Evolutionary conservation across 2,329 filamentous ascomycete genomes (phyloP).

Genomic region (Aspergillus fumigatus): DNA sequence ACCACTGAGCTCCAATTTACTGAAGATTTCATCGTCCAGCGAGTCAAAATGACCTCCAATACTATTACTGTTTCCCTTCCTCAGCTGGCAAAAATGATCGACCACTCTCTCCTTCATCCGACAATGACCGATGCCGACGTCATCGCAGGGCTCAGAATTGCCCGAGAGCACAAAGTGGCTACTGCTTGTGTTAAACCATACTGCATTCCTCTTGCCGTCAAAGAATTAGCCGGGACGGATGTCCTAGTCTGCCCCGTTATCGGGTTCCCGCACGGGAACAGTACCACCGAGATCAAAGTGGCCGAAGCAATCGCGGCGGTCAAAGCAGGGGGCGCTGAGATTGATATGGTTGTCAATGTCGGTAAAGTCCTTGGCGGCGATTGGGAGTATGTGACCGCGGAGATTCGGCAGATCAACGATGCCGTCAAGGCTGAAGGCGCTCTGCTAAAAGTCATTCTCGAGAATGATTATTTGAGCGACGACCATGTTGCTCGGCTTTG

Average conservation of each 20-base stretch:
- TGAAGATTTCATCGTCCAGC: not conserved
- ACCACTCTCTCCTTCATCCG: slow-evolving; percentile 59
- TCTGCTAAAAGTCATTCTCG: slow-evolving; percentile 58
- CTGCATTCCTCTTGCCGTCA: slow-evolving; percentile 45
- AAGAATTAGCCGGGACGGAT: slow-evolving; percentile 44
- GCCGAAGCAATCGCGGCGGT: slow-evolving; percentile 49
- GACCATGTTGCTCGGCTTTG: slow-evolving; percentile 51
- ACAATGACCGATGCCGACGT: slow-evolving; percentile 57
- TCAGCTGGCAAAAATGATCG: slow-evolving; percentile 43
- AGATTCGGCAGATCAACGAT: slow-evolving; percentile 50
- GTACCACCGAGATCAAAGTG: slow-evolving; percentile 51
- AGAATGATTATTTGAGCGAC: slow-evolving; percentile 54
- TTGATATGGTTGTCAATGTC: slow-evolving; percentile 58
- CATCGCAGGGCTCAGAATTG: slow-evolving; percentile 45
- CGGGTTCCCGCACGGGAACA: slow-evolving; percentile 59
- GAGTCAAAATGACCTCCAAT: not conserved
- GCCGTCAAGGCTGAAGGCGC: slow-evolving; percentile 43
- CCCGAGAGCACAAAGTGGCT: slow-evolving; percentile 47
- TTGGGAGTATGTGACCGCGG: slow-evolving; percentile 53
- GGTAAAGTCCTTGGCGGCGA: slow-evolving; percentile 55
- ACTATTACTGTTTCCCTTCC: slow-evolving; percentile 31
- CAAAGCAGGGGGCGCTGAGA: slow-evolving; percentile 48
- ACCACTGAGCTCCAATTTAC: not conserved
- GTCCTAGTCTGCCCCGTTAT: slow-evolving; percentile 56
- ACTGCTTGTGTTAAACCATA: slow-evolving; percentile 59